Evolutionary conservation across 2,329 filamentous ascomycete genomes (phyloP).

Genomic region (Trichothecium roseum): DNA sequence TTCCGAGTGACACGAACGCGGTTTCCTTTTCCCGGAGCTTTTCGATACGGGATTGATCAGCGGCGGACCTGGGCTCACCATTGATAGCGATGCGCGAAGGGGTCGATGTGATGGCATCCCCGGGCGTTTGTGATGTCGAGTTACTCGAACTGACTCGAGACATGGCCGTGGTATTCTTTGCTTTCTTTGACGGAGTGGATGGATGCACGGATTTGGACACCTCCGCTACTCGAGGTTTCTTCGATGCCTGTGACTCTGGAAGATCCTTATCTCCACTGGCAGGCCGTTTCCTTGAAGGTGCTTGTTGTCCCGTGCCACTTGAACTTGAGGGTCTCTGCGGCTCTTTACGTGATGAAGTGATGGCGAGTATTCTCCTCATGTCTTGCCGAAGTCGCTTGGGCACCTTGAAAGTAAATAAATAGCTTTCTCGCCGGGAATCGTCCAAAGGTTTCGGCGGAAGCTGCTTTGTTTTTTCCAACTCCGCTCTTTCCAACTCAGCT

Average conservation of each 20-base stretch:
- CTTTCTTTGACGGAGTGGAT: slow-evolving; percentile 42
- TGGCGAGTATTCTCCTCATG: slow-evolving; percentile 34
- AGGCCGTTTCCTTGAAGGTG: slow-evolving; percentile 38
- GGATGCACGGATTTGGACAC: slow-evolving; percentile 29
- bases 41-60: no score
- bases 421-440: slow-evolving; percentile 12
- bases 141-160: slow-evolving; percentile 42
- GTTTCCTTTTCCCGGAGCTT: slow-evolving; percentile 22
- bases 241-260: slow-evolving; percentile 24
- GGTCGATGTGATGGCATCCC: slow-evolving; percentile 26
- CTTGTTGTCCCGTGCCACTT: neutral
- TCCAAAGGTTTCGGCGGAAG: slow-evolving; percentile 9
- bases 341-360: slow-evolving; percentile 30
- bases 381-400: slow-evolving; percentile 34
- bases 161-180: slow-evolving; percentile 38
- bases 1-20: slow-evolving; percentile 30
- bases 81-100: slow-evolving; percentile 8
- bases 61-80: no score
- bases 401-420: slow-evolving; percentile 37
- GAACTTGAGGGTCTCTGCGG: slow-evolving; percentile 17
- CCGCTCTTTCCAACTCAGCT: slow-evolving; percentile 23
- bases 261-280: slow-evolving; percentile 21
- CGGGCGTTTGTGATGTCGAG: slow-evolving; percentile 41
- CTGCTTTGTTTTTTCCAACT: slow-evolving; percentile 21
- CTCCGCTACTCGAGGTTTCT: slow-evolving; percentile 34